Evolutionary conservation across 83 land plant genomes (phyloP), one percentile per base, ranked within the genome.

Genomic region (Picea abies): DNA sequence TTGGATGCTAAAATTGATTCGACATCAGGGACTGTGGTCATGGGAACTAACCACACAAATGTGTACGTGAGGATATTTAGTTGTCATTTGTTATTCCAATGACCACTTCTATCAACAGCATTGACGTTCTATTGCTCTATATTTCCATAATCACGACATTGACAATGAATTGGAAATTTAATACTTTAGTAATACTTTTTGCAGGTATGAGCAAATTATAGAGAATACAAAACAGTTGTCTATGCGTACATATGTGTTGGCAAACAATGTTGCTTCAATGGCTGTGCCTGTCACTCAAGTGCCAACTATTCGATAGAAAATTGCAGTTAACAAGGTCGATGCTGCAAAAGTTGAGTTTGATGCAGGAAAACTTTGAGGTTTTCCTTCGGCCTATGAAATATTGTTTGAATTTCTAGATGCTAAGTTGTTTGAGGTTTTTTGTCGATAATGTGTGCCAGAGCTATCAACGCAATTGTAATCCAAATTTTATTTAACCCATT

Each of bases 1-100:
- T 92, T 96, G 63, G 99, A 98, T 88, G 98, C 99, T 6, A 98
- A 94, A 89, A 98, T 98, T 73, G 98, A 98, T 84, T 90, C 99
- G 1, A 85, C 88, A 82, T 82, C 92, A 60, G 98, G 99, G 83
- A 96, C 98, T 73, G 91, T 98, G 76, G 83, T 93, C 15, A 98
- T 98, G 99, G 97, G 90, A n/a, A 89, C 96, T 29, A 93, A 84
- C 44, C 90, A 90, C 63, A 86, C 88, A 22, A 94, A 90, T 82
- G 93, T 98, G 99, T 98, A 93, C 56, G 56, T 11, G 56, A 52
- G 14, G 56, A 52, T 52, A 52, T 52, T 64, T 62, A 23, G 20
- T 65, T 23, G 26, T 65, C 68, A 65, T 65, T 65, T 65, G 68
- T 65, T 22, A 16, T 49, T 15, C 41, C 61, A 76, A 16, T 52